Evolutionary conservation across 108 stramenopile genomes (phyloP).

Genomic region (Fragilaria crotonensis): DNA sequence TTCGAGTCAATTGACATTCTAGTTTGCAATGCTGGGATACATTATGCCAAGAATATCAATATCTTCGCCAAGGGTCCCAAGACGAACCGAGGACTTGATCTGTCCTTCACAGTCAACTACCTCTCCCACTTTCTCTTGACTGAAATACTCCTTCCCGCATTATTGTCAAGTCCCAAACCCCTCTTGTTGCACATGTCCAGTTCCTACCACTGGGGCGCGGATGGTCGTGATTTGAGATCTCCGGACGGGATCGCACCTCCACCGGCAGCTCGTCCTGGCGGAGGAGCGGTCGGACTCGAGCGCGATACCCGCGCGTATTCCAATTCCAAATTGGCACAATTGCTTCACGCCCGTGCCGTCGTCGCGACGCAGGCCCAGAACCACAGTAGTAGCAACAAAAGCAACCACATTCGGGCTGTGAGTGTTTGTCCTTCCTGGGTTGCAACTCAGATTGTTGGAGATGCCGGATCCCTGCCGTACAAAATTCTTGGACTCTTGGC

Average conservation of each 20-base stretch:
- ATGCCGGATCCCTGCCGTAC: background rate
- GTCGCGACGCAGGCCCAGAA: background rate
- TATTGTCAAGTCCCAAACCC: slow-evolving; percentile 20
- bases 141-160: slow-evolving; percentile 33
- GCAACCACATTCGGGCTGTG: slow-evolving; percentile 13
- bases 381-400: too few species aligned
- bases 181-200: slow-evolving; percentile 36
- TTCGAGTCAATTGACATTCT: slow-evolving; percentile 37
- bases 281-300: slow-evolving; percentile 1
- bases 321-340: slow-evolving; percentile 56
- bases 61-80: background rate
- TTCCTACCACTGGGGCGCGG: slow-evolving; percentile 24
- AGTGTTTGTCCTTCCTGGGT: slow-evolving; percentile 53
- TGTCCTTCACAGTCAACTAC: slow-evolving; percentile 32
- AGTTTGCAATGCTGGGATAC: slow-evolving; percentile 58
- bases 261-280: slow-evolving; percentile 27
- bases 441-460: slow-evolving; percentile 37
- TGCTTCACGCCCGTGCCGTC: slow-evolving; percentile 30
- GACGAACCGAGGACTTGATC: slow-evolving; percentile 5
- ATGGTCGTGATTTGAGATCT: slow-evolving; percentile 27
- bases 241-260: slow-evolving; percentile 4
- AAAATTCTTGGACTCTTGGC: slow-evolving; percentile 18
- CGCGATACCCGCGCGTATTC: slow-evolving; percentile 28
- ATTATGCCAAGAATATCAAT: slow-evolving; percentile 5
- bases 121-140: slow-evolving; percentile 57